Evolutionary conservation across 192 early-diverging fungal genomes (phyloP).

Genomic region (Cladochytrium replicatum): DNA sequence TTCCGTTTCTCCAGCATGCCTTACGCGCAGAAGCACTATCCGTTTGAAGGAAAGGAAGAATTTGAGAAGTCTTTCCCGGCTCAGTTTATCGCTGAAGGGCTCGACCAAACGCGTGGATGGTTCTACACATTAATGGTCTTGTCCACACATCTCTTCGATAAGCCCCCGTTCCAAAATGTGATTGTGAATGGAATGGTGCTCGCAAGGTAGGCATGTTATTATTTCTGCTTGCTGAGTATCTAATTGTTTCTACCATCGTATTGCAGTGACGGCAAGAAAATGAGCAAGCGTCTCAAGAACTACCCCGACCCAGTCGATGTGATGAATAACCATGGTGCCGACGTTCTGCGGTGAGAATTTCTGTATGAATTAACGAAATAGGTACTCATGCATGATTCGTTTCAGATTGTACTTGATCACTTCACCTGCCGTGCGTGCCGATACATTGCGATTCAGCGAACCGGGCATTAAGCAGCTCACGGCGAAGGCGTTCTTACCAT

Average conservation of each 20-base stretch:
- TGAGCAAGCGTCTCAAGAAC: slow-evolving; percentile 97
- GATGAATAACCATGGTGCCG: slow-evolving; percentile 84
- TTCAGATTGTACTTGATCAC: slow-evolving; percentile 85
- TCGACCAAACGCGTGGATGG: slow-evolving; percentile 99
- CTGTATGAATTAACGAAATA: too few species aligned
- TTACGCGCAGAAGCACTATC: slow-evolving; percentile 98
- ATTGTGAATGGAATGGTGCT: slow-evolving; percentile 95
- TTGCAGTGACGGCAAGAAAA: slow-evolving; percentile 90
- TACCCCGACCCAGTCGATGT: slow-evolving; percentile 86
- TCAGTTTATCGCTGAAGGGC: slow-evolving; percentile 98
- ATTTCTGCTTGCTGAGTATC: too few species aligned
- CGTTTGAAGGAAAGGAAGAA: slow-evolving; percentile 91
- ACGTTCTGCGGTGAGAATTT: slow-evolving; percentile 55
- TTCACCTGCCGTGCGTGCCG: slow-evolving; percentile 94
- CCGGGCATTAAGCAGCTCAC: slow-evolving; percentile 94
- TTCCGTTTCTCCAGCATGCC: slow-evolving; percentile 65
- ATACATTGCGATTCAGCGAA: slow-evolving; percentile 89
- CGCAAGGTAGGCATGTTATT: slow-evolving; percentile 47
- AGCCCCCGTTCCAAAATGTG: slow-evolving; percentile 92
- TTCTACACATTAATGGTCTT: slow-evolving; percentile 98
- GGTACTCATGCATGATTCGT: not conserved
- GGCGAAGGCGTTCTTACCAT: slow-evolving; percentile 90
- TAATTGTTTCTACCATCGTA: too few species aligned
- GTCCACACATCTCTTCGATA: slow-evolving; percentile 90
- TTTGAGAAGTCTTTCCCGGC: slow-evolving; percentile 88